Percentiles rank a stretch among this genome's conserved stretches.
Evolutionary conservation across 2,329 filamentous ascomycete genomes (phyloP).

Genomic region (Didymella pinodella): DNA sequence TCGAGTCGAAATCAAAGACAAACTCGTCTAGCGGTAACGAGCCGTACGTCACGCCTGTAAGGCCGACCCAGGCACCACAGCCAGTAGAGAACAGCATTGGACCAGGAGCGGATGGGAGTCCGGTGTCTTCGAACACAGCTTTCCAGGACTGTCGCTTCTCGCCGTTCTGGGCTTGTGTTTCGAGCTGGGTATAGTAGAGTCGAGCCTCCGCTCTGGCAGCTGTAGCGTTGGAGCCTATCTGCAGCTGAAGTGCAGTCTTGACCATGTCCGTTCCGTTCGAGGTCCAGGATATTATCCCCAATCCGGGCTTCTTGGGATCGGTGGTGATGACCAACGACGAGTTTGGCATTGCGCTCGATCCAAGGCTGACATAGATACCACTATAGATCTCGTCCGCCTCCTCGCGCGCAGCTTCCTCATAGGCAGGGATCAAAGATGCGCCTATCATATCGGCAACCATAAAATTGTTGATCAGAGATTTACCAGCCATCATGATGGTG

Average conservation of each 20-base stretch:
- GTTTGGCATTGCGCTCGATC: slow-evolving; percentile 21
- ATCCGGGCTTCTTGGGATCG: slow-evolving; percentile 35
- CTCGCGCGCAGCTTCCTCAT: slow-evolving; percentile 40
- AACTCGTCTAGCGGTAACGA: slow-evolving; percentile 37
- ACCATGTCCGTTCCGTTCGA: slow-evolving; percentile 46
- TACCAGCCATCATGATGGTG: slow-evolving; percentile 50
- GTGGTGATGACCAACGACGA: slow-evolving; percentile 41
- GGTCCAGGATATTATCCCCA: slow-evolving; percentile 43
- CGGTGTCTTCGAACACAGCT: slow-evolving; percentile 35
- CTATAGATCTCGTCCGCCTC: slow-evolving; percentile 39
- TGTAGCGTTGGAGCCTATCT: slow-evolving; percentile 14
- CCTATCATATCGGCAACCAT: slow-evolving; percentile 21
- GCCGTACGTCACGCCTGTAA: slow-evolving; percentile 35
- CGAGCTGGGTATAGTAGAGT: slow-evolving; percentile 36
- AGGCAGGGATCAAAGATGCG: slow-evolving; percentile 28
- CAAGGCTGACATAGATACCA: slow-evolving; percentile 35
- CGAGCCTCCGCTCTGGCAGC: slow-evolving; percentile 24
- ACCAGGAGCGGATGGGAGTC: slow-evolving; percentile 18
- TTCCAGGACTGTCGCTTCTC: slow-evolving; percentile 31
- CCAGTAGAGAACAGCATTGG: slow-evolving; percentile 32
- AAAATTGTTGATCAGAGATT: slow-evolving; percentile 14
- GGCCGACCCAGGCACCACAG: slow-evolving; percentile 35
- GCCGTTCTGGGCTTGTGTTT: slow-evolving; percentile 20
- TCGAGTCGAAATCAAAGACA: slow-evolving; percentile 32
- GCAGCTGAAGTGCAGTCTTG: slow-evolving; percentile 23